Conservation (phyloP, 108 stramenopile species). For the Skeletonema potamos region DNA sequence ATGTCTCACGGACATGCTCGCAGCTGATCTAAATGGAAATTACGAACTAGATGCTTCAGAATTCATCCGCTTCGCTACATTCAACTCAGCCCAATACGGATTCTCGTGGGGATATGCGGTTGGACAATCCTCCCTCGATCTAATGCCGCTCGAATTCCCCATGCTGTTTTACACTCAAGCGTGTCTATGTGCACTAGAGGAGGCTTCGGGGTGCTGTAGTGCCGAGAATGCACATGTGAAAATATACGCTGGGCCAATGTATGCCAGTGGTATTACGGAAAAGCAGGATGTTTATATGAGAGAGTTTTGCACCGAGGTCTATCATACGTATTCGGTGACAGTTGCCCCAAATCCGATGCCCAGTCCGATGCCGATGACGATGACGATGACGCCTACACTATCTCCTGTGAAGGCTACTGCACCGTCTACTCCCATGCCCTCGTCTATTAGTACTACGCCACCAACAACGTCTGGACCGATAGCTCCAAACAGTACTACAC, state of each 20-base stretch:
- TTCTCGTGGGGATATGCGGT: not conserved
- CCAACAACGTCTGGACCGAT: not conserved
- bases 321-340: conserved; percentile 1
- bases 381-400: not conserved
- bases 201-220: conserved; percentile 3
- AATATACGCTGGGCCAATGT: not conserved
- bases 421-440: not conserved
- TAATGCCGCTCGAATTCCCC: conserved; percentile 19
- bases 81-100: conserved; percentile 10
- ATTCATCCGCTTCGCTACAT: conserved; percentile 16
- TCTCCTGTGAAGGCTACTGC: not conserved
- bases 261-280: not conserved
- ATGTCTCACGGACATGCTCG: conserved; percentile 1
- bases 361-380: not conserved
- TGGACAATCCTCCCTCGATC: not conserved
- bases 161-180: conserved; percentile 27
- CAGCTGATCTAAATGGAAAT: conserved; percentile 16
- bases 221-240: conserved; percentile 9
- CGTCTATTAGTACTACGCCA: not conserved
- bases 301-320: conserved; percentile 23
- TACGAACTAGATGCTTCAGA: conserved; percentile 6
- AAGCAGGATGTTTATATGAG: conserved; percentile 9
- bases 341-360: not conserved
- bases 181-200: conserved; percentile 13
- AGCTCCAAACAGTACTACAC: too few relatives aligned